These are phyloP conservation scores for Geranium incanum DNA, from an alignment of 441 rosid species.

Conservation along the genomic window DNA sequence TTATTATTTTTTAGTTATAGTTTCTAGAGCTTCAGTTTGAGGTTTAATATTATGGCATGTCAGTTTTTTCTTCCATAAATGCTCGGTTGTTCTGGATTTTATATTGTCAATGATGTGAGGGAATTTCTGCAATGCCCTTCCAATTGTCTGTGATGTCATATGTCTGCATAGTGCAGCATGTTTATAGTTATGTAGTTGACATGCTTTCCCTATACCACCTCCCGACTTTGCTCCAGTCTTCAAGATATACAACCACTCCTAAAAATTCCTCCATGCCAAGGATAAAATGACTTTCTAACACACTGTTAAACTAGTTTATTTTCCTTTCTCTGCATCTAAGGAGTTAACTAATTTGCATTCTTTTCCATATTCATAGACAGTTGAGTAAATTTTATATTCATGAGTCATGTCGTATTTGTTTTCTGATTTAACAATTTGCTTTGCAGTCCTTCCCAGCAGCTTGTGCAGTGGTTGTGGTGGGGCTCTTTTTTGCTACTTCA, in stretches of 20 bases:
- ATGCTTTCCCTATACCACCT: background rate
- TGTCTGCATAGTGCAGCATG: background rate
- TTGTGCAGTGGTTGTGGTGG: constrained; percentile 46
- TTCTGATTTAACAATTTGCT: constrained; percentile 15
- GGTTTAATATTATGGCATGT: too few species aligned
- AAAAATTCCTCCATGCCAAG: background rate
- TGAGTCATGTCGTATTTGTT: background rate
- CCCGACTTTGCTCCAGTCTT: background rate
- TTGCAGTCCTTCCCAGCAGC: constrained; percentile 84
- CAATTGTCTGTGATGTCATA: too few species aligned
- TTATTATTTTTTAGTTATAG: too few species aligned
- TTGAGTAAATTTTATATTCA: background rate
- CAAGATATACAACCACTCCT: background rate
- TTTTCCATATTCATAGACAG: background rate
- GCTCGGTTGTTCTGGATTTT: too few species aligned
- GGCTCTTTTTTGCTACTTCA: constrained; percentile 54
- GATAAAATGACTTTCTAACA: background rate
- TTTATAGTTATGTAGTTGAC: background rate
- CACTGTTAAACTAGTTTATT: background rate
- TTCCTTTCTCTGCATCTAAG: background rate
- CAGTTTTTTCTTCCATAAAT: too few species aligned
- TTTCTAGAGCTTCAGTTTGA: too few species aligned
- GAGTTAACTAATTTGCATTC: background rate
- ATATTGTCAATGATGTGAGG: too few species aligned
- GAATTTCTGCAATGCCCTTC: background rate